Evolutionary conservation across 192 early-diverging fungal species (phyloP).

Genomic region (Phycomyces blakesleeanus): DNA sequence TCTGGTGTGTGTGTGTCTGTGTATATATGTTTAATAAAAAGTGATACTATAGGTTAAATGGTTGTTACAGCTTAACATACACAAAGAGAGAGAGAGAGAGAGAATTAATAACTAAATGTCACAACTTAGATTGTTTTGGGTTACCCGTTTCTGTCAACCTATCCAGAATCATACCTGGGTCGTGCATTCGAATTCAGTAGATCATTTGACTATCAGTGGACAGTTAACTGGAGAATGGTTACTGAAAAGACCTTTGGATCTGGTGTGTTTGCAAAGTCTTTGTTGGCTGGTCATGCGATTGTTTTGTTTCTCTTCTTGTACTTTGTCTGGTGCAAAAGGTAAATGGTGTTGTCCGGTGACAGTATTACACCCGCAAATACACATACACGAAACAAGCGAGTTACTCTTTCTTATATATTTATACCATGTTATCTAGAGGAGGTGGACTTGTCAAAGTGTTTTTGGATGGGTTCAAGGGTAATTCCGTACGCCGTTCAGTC

Average conservation of each 20-base stretch:
- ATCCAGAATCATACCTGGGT: slow-evolving; percentile 62
- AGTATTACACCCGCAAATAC: no score
- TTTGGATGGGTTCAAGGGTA: slow-evolving; percentile 17
- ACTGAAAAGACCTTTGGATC: slow-evolving; percentile 66
- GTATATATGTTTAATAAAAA: no score
- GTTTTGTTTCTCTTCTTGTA: slow-evolving; percentile 60
- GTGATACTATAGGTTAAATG: no score
- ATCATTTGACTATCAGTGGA: slow-evolving; percentile 88
- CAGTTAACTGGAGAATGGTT: slow-evolving; percentile 93
- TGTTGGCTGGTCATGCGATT: slow-evolving; percentile 59
- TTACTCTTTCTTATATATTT: no score
- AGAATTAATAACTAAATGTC: no score
- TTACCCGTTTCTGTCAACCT: slow-evolving; percentile 36
- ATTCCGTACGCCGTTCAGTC: neutral
- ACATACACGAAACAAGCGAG: no score
- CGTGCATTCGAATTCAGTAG: slow-evolving; percentile 87
- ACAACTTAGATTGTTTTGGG: slow-evolving; percentile 33
- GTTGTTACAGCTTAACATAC: no score
- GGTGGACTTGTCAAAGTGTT: slow-evolving; percentile 31
- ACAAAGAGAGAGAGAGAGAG: no score
- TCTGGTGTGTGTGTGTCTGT: no score
- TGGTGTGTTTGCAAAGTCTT: slow-evolving; percentile 45
- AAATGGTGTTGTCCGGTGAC: no score
- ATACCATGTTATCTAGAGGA: slow-evolving; percentile 13
- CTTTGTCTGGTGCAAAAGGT: slow-evolving; percentile 51